Evolutionary conservation across 352 stramenopile genomes (phyloP).

Genomic region (Bremia lactucae): DNA sequence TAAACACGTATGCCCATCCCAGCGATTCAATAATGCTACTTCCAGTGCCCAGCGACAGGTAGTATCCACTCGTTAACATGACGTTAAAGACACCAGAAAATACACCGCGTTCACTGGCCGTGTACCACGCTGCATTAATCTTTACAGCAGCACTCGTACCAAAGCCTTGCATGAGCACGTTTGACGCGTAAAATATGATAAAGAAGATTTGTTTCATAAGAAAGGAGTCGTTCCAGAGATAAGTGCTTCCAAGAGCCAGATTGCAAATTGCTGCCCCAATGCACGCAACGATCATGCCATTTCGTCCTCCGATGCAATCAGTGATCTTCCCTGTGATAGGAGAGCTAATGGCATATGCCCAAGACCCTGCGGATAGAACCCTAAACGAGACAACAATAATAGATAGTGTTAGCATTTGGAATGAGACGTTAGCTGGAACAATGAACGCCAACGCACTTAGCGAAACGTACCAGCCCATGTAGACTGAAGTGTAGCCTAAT

Average conservation of each 20-base stretch:
- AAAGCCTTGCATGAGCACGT: constrained; percentile 64
- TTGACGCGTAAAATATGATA: constrained; percentile 46
- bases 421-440: neutral
- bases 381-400: constrained; percentile 14
- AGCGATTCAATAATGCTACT: constrained; percentile 50
- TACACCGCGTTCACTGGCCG: constrained; percentile 44
- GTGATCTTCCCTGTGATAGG: constrained; percentile 66
- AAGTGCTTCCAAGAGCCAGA: constrained; percentile 40
- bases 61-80: constrained; percentile 70
- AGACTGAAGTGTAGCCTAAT: constrained; percentile 49
- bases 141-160: constrained; percentile 79
- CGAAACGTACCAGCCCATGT: constrained; percentile 56
- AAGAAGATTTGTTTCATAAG: constrained; percentile 33
- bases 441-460: neutral
- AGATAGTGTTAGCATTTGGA: no score
- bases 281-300: constrained; percentile 63
- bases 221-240: constrained; percentile 29
- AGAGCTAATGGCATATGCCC: constrained; percentile 56
- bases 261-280: constrained; percentile 54
- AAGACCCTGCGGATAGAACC: constrained; percentile 59
- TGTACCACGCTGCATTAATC: constrained; percentile 72
- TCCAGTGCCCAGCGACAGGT: constrained; percentile 50
- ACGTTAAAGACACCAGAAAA: constrained; percentile 73
- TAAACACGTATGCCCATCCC: constrained; percentile 60
- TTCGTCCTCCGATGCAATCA: constrained; percentile 54